Base-by-base conservation (phyloP, 2,329 filamentous ascomycete species). In the Lachnellula cervina region DNA sequence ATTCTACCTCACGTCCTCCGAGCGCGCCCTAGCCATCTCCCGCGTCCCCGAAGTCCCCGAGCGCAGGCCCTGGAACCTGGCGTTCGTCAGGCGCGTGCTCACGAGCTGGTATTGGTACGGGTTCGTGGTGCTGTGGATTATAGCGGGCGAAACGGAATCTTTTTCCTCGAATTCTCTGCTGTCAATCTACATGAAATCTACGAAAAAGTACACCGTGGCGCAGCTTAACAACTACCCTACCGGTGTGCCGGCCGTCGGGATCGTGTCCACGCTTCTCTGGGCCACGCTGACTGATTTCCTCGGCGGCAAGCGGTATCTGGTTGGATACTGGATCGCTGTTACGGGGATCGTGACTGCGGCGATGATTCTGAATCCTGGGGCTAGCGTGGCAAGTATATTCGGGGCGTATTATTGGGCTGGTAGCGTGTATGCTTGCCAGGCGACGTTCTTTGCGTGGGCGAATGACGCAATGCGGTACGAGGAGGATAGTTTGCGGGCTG, bases 381-480 rank as follows among this genome's bases (percentile, higher is more conserved):
- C 0, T 77, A 78, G 35, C 51, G 51, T 69, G 0, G 66, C 77
- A 0, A 73, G 80, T 1, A 77, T 83, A 0, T 86, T 89, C 58
- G 84, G 82, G 2, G 84, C 84, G 4, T 89, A 88, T 62, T 89
- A 88, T 68, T 86, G 82, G 80, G 83, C 85, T 0, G 87, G 87
- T 0, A 74, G 79, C 3, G 83, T 88, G 0, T 89, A 89, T 62
- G 86, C 86, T 0, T 87, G 86, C 64, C 86, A 90, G 69, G 85
- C 87, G 0, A 87, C 83, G 0, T 89, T 89, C 62, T 89, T 90
- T 62, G 86, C 87, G 0, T 89, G 86, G 86, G 86, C 84, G 21
- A 89, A 90, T 62, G 86, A 89, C 63, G 62, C 61, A 2, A 81
- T 83, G 2, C 80, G 87, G 73, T 77, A 83, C 7, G 79, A 80